Evolutionary conservation across 1,139 yeast genomes (phyloP), one percentile per base, ranked within the genome.

Genomic region (Blastobotrys indianensis): DNA sequence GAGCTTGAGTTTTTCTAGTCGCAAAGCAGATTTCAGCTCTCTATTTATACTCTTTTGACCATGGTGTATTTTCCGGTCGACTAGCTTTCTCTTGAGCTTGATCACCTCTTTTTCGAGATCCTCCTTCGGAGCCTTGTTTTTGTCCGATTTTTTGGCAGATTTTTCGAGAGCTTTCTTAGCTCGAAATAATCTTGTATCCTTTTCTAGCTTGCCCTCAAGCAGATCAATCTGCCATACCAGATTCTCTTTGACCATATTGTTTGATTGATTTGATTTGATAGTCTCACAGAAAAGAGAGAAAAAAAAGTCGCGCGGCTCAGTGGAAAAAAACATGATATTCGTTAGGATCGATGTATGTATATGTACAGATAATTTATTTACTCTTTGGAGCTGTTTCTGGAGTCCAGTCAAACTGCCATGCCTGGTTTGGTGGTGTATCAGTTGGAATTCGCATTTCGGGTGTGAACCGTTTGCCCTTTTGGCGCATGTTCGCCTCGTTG

Each of bases 361-460:
- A 12, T 30, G 13, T 20, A 35, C 25, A 33, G 16, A 33, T 15
- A n/a, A 31, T 23, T 37, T 42, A 33, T 36, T 42, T 34, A n/a
- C 20, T 20, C 36, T 42, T 42, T 32, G 43, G 23, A 33, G 42
- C 42, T 20, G 47, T 45, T 17, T 43, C 49, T 9, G 57, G 58
- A 58, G 70, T 56, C 74, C 74, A 85, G 55, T 82, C 79, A 60
- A 79, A 77, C 49, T 81, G 79, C 97, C 97, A 90, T 28, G 86
- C 74, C 52, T 77, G 75, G 59, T 78, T 80, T 35, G 97, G 84
- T n/a, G 98, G 98, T 52, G 73, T 86, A 47, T 88, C 94, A 1
- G 95, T 85, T 31, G 98, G 97, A 4, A 85, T 79, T 61, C 94
- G 77, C 69, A 87, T 65, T 59, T 90, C 96, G 2, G 64, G 61